Percentiles rank a stretch among this genome's conserved stretches.
Evolutionary conservation across 1,284 basidiomycete species (phyloP).

Genomic region (Leccinum subrobustum): DNA sequence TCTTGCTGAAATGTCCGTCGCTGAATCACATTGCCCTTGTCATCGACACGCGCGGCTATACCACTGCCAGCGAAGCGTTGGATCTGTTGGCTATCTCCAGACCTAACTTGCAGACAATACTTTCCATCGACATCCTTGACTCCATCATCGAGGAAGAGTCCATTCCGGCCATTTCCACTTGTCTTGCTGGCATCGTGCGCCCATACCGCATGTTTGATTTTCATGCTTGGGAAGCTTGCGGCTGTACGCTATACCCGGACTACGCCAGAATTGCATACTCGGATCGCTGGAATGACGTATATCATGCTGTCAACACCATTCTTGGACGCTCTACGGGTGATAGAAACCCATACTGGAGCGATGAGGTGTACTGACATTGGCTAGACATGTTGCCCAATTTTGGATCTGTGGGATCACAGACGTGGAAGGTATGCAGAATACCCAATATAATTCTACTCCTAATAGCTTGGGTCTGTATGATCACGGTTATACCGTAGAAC

Average conservation of each 20-base stretch:
- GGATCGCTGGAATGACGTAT: background rate
- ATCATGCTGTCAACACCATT: background rate
- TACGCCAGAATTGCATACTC: background rate
- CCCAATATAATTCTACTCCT: background rate
- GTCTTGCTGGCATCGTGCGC: background rate
- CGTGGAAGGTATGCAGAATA: background rate
- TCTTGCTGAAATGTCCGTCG: background rate
- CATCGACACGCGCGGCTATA: conserved; percentile 3
- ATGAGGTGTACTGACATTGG: background rate
- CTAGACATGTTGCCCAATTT: background rate
- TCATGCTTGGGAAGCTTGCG: background rate
- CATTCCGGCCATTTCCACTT: background rate
- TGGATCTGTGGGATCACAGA: background rate
- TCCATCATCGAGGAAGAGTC: background rate
- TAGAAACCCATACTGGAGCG: background rate
- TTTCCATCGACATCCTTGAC: background rate
- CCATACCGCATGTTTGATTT: background rate
- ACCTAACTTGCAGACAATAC: background rate
- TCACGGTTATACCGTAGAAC: background rate
- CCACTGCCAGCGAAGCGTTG: background rate
- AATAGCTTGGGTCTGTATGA: background rate
- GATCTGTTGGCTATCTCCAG: background rate
- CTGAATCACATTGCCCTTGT: background rate
- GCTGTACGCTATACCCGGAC: background rate
- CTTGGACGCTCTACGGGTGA: background rate